Evolutionary conservation across 306 rosid genomes (phyloP).

Genomic region (Pueraria montana): DNA sequence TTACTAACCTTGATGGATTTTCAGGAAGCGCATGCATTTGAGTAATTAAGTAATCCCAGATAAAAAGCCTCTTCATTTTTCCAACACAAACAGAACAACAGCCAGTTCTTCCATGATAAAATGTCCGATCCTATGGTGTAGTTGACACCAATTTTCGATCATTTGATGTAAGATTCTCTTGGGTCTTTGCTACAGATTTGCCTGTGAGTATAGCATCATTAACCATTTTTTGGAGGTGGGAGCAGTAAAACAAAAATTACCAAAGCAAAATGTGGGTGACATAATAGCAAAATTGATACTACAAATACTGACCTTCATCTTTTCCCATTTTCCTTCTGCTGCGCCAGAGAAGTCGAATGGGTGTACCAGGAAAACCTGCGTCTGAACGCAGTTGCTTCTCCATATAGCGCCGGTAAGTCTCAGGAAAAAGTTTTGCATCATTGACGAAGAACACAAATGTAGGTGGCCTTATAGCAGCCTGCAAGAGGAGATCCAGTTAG

Average conservation of each 20-base stretch:
- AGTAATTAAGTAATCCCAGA: constrained; percentile 15
- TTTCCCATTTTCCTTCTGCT: constrained; percentile 79
- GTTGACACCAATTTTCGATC: constrained; percentile 53
- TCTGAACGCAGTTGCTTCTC: constrained; percentile 85
- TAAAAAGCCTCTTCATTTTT: constrained; percentile 12
- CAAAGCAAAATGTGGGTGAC: not conserved
- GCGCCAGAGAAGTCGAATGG: constrained; percentile 92
- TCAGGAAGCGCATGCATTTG: constrained; percentile 8
- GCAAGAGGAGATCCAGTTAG: constrained; percentile 47
- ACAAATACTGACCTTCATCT: constrained; percentile 67
- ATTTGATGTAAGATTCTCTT: constrained; percentile 53
- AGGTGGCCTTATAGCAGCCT: constrained; percentile 99
- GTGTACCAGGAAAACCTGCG: constrained; percentile 96
- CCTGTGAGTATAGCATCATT: constrained; percentile 54
- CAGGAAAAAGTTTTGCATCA: constrained; percentile 92
- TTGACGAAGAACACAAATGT: constrained; percentile 96
- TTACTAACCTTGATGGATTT: constrained; percentile 26
- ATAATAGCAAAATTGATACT: constrained; percentile 22
- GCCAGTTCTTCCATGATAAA: constrained; percentile 30
- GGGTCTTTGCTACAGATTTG: constrained; percentile 56
- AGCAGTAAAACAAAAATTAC: not conserved
- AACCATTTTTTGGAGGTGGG: not conserved
- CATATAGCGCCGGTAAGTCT: constrained; percentile 88
- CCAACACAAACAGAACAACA: constrained; percentile 32
- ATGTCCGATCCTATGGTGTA: constrained; percentile 45